phyloP scores from a whole-genome alignment of 257 asterid species.

The Solanum infundibuliforme region DNA sequence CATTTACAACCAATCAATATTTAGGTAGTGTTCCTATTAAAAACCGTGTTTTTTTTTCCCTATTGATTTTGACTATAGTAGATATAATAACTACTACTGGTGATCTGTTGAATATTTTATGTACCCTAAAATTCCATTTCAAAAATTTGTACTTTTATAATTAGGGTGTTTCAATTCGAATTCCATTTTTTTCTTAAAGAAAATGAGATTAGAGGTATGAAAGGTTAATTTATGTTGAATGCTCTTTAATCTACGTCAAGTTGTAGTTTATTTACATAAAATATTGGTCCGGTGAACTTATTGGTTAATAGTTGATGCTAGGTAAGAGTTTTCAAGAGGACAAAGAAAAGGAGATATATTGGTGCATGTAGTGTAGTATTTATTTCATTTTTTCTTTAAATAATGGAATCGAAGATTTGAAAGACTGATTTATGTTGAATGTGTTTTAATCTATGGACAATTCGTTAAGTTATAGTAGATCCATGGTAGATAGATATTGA shows the following conservation, averaged over 20 bases:
- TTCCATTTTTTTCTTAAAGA: neutral
- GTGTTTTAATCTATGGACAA: neutral
- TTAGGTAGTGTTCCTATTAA: neutral
- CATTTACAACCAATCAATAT: neutral
- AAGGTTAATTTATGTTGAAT: neutral
- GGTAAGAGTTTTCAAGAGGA: neutral
- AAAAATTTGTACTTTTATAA: neutral
- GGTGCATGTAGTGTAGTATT: too few species aligned
- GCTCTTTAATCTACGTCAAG: neutral
- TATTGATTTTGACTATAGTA: neutral
- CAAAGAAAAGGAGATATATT: neutral
- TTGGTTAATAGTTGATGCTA: neutral
- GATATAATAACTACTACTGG: neutral
- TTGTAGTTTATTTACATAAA: neutral
- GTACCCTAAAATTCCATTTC: neutral
- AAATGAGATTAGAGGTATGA: neutral
- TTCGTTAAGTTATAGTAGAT: neutral
- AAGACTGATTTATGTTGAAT: neutral
- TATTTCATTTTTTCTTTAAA: too few species aligned
- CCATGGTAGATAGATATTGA: neutral
- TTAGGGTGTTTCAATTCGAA: neutral
- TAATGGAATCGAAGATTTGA: neutral
- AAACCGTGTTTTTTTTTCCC: neutral
- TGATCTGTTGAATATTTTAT: neutral
- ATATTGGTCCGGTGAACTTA: neutral